A percentile compares a stretch with the other conserved stretches of the same genome.
phyloP scores from a whole-genome alignment of 768 basidiomycete species.

The Dacryopinax primogenitus region DNA sequence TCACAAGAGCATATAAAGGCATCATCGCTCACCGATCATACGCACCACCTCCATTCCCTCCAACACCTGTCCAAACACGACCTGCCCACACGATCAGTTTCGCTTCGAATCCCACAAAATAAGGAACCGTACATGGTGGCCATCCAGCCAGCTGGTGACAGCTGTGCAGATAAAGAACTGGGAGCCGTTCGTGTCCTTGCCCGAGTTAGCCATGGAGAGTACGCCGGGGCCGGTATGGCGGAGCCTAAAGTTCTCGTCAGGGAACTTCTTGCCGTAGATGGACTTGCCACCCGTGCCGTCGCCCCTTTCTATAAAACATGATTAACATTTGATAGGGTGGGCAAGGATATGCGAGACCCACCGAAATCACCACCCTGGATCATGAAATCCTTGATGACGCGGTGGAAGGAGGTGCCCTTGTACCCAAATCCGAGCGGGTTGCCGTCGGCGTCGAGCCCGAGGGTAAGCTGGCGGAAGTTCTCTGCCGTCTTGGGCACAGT shows the following conservation, averaged over 20 bases:
- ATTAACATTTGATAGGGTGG: slow-evolving; percentile 12
- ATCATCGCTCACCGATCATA: slow-evolving; percentile 48
- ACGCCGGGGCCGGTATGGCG: slow-evolving; percentile 78
- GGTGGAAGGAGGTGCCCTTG: slow-evolving; percentile 93
- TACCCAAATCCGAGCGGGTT: slow-evolving; percentile 73
- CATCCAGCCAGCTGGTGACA: slow-evolving; percentile 79
- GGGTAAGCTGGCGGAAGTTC: slow-evolving; percentile 91
- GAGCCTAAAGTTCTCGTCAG: slow-evolving; percentile 98
- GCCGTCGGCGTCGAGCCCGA: slow-evolving; percentile 69
- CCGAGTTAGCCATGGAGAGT: slow-evolving; percentile 88
- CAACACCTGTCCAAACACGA: slow-evolving; percentile 84
- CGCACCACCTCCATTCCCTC: slow-evolving; percentile 84
- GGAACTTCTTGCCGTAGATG: slow-evolving; percentile 81
- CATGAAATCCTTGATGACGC: slow-evolving; percentile 92
- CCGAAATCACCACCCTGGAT: slow-evolving; percentile 99
- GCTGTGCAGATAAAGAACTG: slow-evolving; percentile 95
- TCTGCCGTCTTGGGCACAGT: slow-evolving; percentile 93
- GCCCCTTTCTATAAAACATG: slow-evolving; percentile 43
- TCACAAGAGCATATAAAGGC: slow-evolving; percentile 22
- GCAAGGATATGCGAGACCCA: slow-evolving; percentile 32
- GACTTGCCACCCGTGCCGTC: slow-evolving; percentile 93
- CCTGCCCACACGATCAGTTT: slow-evolving; percentile 34
- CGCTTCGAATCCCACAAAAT: slow-evolving; percentile 14
- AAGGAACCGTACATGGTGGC: slow-evolving; percentile 52
- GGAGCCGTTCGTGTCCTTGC: slow-evolving; percentile 69